Evolutionary conservation across 2,329 filamentous ascomycete species (phyloP).

Genomic region (Hypoxylon sp.): DNA sequence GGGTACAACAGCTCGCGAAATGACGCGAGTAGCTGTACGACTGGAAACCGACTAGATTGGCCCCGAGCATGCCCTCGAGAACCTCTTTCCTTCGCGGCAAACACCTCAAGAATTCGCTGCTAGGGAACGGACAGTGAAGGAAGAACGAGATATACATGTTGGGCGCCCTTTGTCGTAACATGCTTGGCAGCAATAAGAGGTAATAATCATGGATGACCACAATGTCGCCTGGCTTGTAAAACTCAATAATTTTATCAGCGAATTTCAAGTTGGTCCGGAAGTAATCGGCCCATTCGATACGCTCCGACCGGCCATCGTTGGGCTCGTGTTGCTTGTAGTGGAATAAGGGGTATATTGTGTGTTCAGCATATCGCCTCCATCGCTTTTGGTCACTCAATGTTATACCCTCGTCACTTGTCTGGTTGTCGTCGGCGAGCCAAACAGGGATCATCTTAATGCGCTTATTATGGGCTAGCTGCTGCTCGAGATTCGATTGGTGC

Average conservation of each 20-base stretch:
- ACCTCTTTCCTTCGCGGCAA: slow-evolving; percentile 90
- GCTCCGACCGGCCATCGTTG: slow-evolving; percentile 84
- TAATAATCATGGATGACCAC: slow-evolving; percentile 96
- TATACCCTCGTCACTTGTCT: slow-evolving; percentile 76
- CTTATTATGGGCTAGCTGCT: slow-evolving; percentile 78
- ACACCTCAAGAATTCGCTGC: slow-evolving; percentile 94
- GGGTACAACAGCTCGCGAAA: slow-evolving; percentile 93
- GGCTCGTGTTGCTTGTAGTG: slow-evolving; percentile 97
- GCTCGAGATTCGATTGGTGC: slow-evolving; percentile 81
- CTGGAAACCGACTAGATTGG: slow-evolving; percentile 96
- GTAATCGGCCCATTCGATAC: slow-evolving; percentile 92
- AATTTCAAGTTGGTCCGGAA: slow-evolving; percentile 94
- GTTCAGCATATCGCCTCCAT: slow-evolving; percentile 92
- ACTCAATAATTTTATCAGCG: slow-evolving; percentile 87
- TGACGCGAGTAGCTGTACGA: slow-evolving; percentile 95
- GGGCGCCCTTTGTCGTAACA: slow-evolving; percentile 87
- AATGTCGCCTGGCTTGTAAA: slow-evolving; percentile 93
- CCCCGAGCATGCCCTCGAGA: slow-evolving; percentile 88
- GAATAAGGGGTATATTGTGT: slow-evolving; percentile 91
- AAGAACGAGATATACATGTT: slow-evolving; percentile 97
- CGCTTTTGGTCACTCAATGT: slow-evolving; percentile 84
- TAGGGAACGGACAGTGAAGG: slow-evolving; percentile 94
- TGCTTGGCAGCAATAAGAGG: slow-evolving; percentile 87
- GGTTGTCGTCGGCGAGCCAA: slow-evolving; percentile 86
- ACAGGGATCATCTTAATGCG: slow-evolving; percentile 87